Evolutionary conservation across 805 yeast species (phyloP).

Genomic region (Lipomyces starkeyi): DNA sequence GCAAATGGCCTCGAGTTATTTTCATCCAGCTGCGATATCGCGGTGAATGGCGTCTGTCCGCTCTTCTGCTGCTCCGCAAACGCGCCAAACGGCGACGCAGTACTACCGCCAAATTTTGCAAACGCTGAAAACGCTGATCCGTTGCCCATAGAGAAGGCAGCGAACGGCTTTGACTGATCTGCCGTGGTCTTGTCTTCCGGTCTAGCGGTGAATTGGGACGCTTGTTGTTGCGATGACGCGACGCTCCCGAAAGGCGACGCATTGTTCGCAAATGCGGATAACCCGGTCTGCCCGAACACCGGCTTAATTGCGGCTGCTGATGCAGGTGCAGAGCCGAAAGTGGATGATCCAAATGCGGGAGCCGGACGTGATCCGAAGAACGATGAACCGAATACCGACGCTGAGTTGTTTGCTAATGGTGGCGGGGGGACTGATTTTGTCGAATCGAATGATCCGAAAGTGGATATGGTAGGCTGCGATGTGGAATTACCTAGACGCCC

Average conservation of each 20-base stretch:
- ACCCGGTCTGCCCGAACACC: conserved; percentile 11
- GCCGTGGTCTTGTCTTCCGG: neutral
- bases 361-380: neutral
- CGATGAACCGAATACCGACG: neutral
- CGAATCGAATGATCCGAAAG: conserved; percentile 7
- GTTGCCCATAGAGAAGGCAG: neutral
- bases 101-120: neutral
- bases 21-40: neutral
- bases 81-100: conserved; percentile 9
- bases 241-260: conserved; percentile 11
- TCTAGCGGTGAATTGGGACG: neutral
- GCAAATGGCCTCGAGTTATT: too few relatives aligned
- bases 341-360: conserved; percentile 22
- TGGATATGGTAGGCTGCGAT: neutral
- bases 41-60: neutral
- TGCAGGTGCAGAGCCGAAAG: conserved; percentile 20
- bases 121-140: neutral
- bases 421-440: conserved; percentile 5
- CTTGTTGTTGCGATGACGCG: neutral
- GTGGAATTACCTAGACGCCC: neutral
- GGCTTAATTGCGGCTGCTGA: neutral
- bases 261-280: conserved; percentile 14
- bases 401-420: conserved; percentile 1
- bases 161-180: neutral
- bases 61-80: conserved; percentile 1